Evolutionary conservation across 345 rosid species (phyloP).

Genomic region (Rhodamnia rubescens): DNA sequence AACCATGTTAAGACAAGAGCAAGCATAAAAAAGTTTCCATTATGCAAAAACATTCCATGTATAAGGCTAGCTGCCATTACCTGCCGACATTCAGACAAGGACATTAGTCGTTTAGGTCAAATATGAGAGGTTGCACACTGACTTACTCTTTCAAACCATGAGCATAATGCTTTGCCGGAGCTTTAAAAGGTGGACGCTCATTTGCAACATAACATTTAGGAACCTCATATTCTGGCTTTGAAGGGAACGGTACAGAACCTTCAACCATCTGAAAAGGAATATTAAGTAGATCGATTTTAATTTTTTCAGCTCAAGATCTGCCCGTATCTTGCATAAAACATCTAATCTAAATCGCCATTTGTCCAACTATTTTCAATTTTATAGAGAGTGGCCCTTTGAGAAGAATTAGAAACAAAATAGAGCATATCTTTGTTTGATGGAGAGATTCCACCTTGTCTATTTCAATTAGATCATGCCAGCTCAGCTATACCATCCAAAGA

Average conservation of each 20-base stretch:
- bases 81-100: neutral
- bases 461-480: neutral
- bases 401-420: neutral
- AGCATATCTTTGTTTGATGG: neutral
- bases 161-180: slow-evolving; percentile 42
- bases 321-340: neutral
- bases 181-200: slow-evolving; percentile 74
- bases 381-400: neutral
- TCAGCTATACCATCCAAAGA: neutral
- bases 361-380: neutral
- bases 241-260: slow-evolving; percentile 59
- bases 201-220: slow-evolving; percentile 54
- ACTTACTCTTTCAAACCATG: slow-evolving; percentile 57
- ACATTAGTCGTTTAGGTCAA: neutral
- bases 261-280: slow-evolving; percentile 54
- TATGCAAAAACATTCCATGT: neutral
- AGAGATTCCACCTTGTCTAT: neutral
- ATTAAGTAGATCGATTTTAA: neutral
- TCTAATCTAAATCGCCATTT: neutral
- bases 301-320: neutral
- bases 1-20: neutral
- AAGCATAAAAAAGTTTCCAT: neutral
- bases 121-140: neutral
- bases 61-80: neutral
- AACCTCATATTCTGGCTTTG: slow-evolving; percentile 52